Evolutionary conservation across 352 stramenopile species (phyloP), one percentile per base, ranked within the genome.

Genomic region (Globisporangium yorkense): DNA sequence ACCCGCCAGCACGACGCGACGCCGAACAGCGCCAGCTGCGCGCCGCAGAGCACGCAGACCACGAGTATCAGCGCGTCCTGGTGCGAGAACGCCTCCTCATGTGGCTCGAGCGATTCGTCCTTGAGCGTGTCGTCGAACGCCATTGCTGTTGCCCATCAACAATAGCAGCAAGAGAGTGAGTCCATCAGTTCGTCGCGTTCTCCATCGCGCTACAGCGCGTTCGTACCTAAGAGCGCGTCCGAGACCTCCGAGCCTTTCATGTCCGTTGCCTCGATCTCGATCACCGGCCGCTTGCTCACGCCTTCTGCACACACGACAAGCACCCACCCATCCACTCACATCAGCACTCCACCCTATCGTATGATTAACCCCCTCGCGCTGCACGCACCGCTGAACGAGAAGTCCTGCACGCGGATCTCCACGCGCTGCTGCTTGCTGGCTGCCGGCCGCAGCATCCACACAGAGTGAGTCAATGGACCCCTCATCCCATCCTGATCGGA

Each of bases 181-280:
- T 46, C 41, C 41, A 46, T 46, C 15, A 15, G 16, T 21, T 16
- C 16, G 5, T 16, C 41, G 24, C 16, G 41, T 16, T 21, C 5
- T 7, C 33, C 5, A 39, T 8, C 5, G 13, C 41, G 12, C 39
- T 43, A 10, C 39, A 21, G 0, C 21, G 41, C 18, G 9, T 46
- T 12, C n/a, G 35, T 24, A 59, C 75, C 66, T 75, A 78, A 44
- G 54, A 81, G 68, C n/a, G 77, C 62, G 39, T 66, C 70, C 51
- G 74, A 76, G 61, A 85, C 69, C 46, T 85, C 75, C 0, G 75
- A 70, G 40, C 72, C 77, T 51, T 56, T 65, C 54, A 85, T 77
- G 56, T 85, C 75, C 56, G 72, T 75, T 24, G 72, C 69, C 13
- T 80, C 66, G 10, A 85, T 67, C 51, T 82, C 67, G 41, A 85